These are phyloP conservation scores for Colletotrichum musae DNA, from an alignment of 2,329 filamentous ascomycete species.

Conservation along the genomic window DNA sequence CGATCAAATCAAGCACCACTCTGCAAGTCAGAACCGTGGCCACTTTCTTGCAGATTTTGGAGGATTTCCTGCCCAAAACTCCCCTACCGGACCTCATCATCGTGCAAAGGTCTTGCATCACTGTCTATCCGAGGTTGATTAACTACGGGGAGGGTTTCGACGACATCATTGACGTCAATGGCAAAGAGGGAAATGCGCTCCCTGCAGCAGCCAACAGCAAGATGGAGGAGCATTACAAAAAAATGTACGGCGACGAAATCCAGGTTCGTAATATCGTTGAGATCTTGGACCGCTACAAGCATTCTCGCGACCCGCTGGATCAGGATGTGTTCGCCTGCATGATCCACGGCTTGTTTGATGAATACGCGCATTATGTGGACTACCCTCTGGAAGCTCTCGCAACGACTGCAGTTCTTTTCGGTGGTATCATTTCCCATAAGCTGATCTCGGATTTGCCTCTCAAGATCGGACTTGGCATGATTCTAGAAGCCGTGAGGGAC, in stretches of 20 bases:
- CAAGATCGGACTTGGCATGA: conserved; percentile 96
- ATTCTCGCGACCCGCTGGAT: conserved; percentile 84
- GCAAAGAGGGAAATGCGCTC: conserved; percentile 84
- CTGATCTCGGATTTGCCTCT: conserved; percentile 91
- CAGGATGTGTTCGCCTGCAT: conserved; percentile 98
- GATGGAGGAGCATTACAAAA: conserved; percentile 98
- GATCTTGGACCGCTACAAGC: conserved; percentile 88
- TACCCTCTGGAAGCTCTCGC: conserved; percentile 97
- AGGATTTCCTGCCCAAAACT: conserved; percentile 75
- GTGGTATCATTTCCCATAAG: conserved; percentile 94
- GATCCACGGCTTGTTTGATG: conserved; percentile 97
- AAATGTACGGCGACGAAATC: conserved; percentile 95
- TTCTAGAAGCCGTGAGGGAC: conserved; percentile 94
- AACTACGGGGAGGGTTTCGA: conserved; percentile 96
- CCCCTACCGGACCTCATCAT: conserved; percentile 79
- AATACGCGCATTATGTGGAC: conserved; percentile 94
- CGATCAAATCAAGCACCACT: conserved; percentile 75
- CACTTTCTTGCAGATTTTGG: conserved; percentile 83
- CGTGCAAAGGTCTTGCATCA: conserved; percentile 90
- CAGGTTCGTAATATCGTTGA: conserved; percentile 89
- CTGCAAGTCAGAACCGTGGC: conserved; percentile 90
- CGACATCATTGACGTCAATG: conserved; percentile 90
- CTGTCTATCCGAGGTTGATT: conserved; percentile 92
- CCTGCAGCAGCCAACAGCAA: conserved; percentile 84
- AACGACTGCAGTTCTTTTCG: conserved; percentile 96